These are phyloP conservation scores for Fusarium luffae DNA, from an alignment of 2,329 filamentous ascomycete species.

Conservation along the genomic window DNA sequence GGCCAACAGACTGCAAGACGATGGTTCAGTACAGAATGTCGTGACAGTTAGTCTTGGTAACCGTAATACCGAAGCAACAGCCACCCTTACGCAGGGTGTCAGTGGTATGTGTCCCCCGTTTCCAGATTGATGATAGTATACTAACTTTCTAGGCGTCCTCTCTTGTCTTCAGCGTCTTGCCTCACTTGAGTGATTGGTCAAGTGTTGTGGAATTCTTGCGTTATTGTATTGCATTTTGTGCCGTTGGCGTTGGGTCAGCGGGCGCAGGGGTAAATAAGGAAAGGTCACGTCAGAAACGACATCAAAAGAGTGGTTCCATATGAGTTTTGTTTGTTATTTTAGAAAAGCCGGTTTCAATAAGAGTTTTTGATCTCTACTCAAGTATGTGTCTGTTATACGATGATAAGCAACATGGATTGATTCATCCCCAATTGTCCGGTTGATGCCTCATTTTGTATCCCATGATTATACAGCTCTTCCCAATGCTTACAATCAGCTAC, in stretches of 20 bases:
- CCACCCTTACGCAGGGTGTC: conserved; percentile 89
- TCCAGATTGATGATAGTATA: no score
- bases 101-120: no score
- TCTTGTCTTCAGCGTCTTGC: conserved; percentile 58
- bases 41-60: conserved; percentile 88
- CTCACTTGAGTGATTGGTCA: conserved; percentile 38
- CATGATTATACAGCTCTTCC: neutral
- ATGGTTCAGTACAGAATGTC: conserved; percentile 72
- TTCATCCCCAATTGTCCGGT: neutral
- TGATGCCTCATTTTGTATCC: no score
- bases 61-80: conserved; percentile 87
- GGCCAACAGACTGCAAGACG: conserved; percentile 80
- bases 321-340: neutral
- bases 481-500: neutral
- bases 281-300: conserved; percentile 15
- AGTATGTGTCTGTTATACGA: neutral
- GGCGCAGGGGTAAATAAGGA: conserved; percentile 34
- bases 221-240: conserved; percentile 42
- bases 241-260: conserved; percentile 43
- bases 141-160: conserved; percentile 52
- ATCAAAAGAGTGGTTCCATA: conserved; percentile 30
- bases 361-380: conserved; percentile 24
- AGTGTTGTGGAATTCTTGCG: conserved; percentile 33
- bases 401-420: no score
- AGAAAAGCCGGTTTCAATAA: conserved; percentile 4